Conservation (phyloP, 768 basidiomycete genomes). For the Lactifluus rugatus region DNA sequence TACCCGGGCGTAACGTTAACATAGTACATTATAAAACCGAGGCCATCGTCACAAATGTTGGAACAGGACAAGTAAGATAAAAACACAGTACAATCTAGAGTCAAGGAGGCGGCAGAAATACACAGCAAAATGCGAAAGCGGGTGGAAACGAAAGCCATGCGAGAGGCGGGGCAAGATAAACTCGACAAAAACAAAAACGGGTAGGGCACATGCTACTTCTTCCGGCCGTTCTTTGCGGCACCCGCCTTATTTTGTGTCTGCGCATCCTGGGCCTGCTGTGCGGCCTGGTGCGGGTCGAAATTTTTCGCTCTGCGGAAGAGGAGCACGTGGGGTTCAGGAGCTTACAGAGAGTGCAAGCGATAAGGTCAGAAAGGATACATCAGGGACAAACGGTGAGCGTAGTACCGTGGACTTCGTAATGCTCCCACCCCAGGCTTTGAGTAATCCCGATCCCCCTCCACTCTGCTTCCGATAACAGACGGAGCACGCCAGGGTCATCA, state of each 20-base stretch:
- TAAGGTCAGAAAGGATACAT: slow-evolving; percentile 1
- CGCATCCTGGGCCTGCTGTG: slow-evolving; percentile 13
- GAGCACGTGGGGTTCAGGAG: slow-evolving; percentile 88
- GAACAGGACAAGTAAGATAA: not conserved
- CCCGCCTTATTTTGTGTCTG: slow-evolving; percentile 22
- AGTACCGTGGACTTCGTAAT: slow-evolving; percentile 94
- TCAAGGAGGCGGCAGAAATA: not conserved
- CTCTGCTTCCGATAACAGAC: slow-evolving; percentile 77
- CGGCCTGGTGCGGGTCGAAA: slow-evolving; percentile 31
- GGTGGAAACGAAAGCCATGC: slow-evolving; percentile 21
- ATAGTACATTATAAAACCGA: not conserved
- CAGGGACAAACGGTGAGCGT: not conserved
- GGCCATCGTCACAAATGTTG: slow-evolving; percentile 1
- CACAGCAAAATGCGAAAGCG: slow-evolving; percentile 17
- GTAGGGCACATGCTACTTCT: slow-evolving; percentile 28
- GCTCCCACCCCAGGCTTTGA: slow-evolving; percentile 94
- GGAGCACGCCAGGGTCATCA: slow-evolving; percentile 66
- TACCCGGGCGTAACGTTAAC: not conserved
- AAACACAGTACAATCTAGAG: slow-evolving; percentile 2
- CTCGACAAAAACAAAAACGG: not conserved
- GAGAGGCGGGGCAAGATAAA: slow-evolving; percentile 17
- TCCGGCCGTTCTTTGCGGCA: slow-evolving; percentile 33
- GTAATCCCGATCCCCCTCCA: slow-evolving; percentile 96
- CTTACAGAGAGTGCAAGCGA: slow-evolving; percentile 31
- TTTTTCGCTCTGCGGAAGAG: slow-evolving; percentile 81